Evolutionary conservation across 768 basidiomycete genomes (phyloP).

Genomic region (Panus rudis): DNA sequence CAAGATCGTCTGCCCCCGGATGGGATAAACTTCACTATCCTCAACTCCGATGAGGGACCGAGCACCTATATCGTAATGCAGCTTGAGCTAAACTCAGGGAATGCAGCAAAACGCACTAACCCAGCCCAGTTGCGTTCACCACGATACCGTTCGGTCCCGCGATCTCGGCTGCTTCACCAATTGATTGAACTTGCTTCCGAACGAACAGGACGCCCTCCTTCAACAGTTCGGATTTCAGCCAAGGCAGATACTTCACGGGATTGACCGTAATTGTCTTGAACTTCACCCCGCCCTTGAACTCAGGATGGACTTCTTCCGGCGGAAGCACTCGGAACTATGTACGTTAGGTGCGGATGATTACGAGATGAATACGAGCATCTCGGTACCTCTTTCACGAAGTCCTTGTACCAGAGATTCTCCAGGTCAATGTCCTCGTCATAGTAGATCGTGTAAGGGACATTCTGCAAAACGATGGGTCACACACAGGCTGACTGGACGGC

Average conservation of each 20-base stretch:
- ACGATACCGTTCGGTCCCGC: conserved; percentile 34
- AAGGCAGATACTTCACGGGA: conserved; percentile 42
- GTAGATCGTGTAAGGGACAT: conserved; percentile 34
- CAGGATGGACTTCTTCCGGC: conserved; percentile 28
- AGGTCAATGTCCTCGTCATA: conserved; percentile 12
- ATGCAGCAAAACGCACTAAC: conserved; percentile 24
- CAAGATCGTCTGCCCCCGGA: conserved; percentile 80
- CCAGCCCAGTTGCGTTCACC: conserved; percentile 52
- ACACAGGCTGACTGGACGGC: too few species aligned
- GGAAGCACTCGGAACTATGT: conserved; percentile 28
- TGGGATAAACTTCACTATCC: conserved; percentile 65
- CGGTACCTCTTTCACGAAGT: conserved; percentile 34
- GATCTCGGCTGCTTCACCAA: conserved; percentile 40
- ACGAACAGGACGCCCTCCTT: conserved; percentile 37
- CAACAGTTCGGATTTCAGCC: conserved; percentile 36
- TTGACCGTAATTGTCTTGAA: conserved; percentile 44
- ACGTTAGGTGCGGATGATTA: neutral
- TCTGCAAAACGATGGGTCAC: neutral
- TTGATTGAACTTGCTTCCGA: conserved; percentile 31
- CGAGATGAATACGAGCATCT: neutral
- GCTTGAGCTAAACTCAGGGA: neutral
- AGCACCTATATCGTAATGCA: conserved; percentile 37
- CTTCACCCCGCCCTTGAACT: conserved; percentile 29
- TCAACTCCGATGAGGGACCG: conserved; percentile 74
- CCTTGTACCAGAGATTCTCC: conserved; percentile 31